A percentile compares a stretch with the other conserved stretches of the same genome.
These are phyloP conservation scores for Chytriomyces hyalinus DNA, from an alignment of 192 early-diverging fungal species.

Conservation along the genomic window DNA sequence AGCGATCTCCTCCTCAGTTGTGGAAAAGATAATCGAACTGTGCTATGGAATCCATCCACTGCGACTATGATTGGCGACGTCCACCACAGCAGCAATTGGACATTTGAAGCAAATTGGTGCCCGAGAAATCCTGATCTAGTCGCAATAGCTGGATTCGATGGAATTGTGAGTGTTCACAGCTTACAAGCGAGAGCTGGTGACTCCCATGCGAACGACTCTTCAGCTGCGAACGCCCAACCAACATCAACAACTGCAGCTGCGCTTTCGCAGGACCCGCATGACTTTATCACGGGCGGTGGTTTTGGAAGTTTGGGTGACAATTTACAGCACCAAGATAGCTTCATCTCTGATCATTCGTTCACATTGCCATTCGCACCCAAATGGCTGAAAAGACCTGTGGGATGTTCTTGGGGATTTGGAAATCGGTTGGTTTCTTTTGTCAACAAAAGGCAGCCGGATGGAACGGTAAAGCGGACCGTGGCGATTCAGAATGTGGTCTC, in stretches of 20 bases:
- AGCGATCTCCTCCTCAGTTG: conserved; percentile 88
- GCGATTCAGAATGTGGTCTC: conserved; percentile 70
- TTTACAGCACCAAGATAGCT: conserved; percentile 36
- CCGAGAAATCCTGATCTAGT: conserved; percentile 91
- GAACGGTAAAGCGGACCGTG: conserved; percentile 43
- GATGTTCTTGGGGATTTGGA: conserved; percentile 88
- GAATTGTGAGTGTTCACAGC: conserved; percentile 86
- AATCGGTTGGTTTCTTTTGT: conserved; percentile 84
- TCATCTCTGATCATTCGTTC: conserved; percentile 35
- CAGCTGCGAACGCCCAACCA: conserved; percentile 10
- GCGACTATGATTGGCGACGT: conserved; percentile 90
- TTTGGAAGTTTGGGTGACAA: conserved; percentile 3
- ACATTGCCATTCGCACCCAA: conserved; percentile 78
- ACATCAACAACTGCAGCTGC: not conserved
- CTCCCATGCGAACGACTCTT: conserved; percentile 8
- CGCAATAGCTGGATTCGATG: conserved; percentile 90
- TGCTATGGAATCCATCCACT: conserved; percentile 82
- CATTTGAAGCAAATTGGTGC: conserved; percentile 96
- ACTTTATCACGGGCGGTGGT: conserved; percentile 12
- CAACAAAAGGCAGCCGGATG: conserved; percentile 35
- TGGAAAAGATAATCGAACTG: conserved; percentile 93
- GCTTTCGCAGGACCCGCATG: conserved; percentile 23
- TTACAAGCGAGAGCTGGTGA: conserved; percentile 54
- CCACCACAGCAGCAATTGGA: conserved; percentile 86
- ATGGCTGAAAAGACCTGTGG: conserved; percentile 90